phyloP scores from a whole-genome alignment of 164 flowering plant species.

The Houttuynia cordata region DNA sequence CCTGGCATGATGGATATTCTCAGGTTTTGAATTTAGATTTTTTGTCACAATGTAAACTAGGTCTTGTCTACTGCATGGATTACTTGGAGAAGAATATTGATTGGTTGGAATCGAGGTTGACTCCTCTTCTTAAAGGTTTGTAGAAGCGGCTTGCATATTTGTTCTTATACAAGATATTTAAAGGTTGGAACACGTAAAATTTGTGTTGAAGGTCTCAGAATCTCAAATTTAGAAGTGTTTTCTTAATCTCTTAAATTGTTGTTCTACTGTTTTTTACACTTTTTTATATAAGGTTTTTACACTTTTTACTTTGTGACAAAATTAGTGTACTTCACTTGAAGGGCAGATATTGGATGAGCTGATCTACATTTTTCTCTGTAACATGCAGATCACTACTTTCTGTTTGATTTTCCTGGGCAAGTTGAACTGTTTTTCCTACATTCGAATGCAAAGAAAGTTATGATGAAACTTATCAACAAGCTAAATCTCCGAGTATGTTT shows the following conservation, averaged over 20 bases:
- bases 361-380: neutral
- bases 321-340: neutral
- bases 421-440: constrained; percentile 91
- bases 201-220: too few species aligned
- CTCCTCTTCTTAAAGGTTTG: constrained; percentile 76
- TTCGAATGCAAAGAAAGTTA: constrained; percentile 64
- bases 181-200: too few species aligned
- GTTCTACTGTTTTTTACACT: neutral
- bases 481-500: constrained; percentile 68
- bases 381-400: constrained; percentile 79
- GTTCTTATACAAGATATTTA: neutral
- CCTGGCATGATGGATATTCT: neutral
- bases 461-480: constrained; percentile 68
- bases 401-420: constrained; percentile 97
- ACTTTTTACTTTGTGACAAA: neutral
- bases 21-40: neutral
- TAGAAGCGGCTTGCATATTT: neutral
- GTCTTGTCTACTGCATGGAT: constrained; percentile 94
- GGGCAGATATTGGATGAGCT: neutral
- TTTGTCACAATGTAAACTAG: constrained; percentile 18
- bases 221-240: too few species aligned
- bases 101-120: constrained; percentile 70
- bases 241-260: too few species aligned
- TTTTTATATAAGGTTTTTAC: too few species aligned
- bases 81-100: constrained; percentile 91